Evolutionary conservation across 1,284 basidiomycete genomes (phyloP).

Genomic region (Inonotus hispidus): DNA sequence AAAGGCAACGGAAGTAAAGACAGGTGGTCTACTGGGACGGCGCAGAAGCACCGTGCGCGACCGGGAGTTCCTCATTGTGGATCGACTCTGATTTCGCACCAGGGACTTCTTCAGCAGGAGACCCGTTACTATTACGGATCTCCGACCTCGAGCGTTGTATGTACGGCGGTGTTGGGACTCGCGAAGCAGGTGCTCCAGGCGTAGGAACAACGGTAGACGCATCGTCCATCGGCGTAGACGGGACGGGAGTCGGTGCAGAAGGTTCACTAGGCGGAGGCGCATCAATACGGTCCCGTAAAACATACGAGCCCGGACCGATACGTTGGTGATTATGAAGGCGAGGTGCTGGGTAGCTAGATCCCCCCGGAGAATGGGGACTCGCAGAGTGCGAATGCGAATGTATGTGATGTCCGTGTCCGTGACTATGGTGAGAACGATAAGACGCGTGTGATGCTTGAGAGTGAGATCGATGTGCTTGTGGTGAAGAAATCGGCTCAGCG

Average conservation of each 20-base stretch:
- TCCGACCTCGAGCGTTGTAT: neutral
- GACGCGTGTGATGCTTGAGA: conserved; percentile 9
- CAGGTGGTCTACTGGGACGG: neutral
- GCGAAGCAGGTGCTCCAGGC: neutral
- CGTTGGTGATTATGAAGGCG: conserved; percentile 61
- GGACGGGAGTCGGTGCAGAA: conserved; percentile 22
- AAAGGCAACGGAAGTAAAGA: neutral
- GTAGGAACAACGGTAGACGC: neutral
- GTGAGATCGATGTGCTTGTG: conserved; percentile 1
- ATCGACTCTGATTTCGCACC: neutral
- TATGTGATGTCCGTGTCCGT: conserved; percentile 29
- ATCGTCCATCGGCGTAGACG: neutral
- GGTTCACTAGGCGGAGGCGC: conserved; percentile 30
- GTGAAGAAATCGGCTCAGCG: neutral
- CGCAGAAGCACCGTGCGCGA: neutral
- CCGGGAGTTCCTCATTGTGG: neutral
- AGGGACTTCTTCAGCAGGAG: neutral
- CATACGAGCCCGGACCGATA: conserved; percentile 54
- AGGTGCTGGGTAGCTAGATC: conserved; percentile 22
- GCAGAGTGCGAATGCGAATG: conserved; percentile 28
- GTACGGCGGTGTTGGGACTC: conserved; percentile 16
- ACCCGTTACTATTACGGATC: neutral
- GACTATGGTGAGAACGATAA: conserved; percentile 15
- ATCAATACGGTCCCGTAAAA: conserved; percentile 31
- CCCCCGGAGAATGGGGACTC: conserved; percentile 12